A percentile compares a stretch with the other conserved stretches of the same genome.
phyloP scores from a whole-genome alignment of 352 stramenopile genomes.

The Paralagenidium karlingii region DNA sequence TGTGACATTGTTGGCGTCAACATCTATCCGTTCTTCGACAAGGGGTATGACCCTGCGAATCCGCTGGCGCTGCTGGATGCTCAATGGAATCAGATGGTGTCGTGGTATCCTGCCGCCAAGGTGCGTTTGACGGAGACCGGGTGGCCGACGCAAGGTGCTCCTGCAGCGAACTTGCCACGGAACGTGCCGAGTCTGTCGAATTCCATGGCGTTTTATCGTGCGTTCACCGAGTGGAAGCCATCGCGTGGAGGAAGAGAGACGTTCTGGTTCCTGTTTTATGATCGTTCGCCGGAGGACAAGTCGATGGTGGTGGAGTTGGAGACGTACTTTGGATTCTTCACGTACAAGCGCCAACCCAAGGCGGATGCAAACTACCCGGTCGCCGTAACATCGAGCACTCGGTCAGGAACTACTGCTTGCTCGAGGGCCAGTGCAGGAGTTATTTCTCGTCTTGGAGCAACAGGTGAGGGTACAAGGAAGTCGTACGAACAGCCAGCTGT shows the following conservation, averaged over 20 bases:
- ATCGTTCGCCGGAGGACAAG: slow-evolving; percentile 32
- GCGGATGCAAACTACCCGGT: slow-evolving; percentile 19
- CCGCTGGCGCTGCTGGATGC: slow-evolving; percentile 36
- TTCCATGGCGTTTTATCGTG: slow-evolving; percentile 41
- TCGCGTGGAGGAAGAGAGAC: slow-evolving; percentile 19
- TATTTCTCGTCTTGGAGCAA: no score
- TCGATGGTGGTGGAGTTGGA: slow-evolving; percentile 39
- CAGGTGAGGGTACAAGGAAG: no score
- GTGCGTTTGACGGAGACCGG: slow-evolving; percentile 55
- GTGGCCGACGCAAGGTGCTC: slow-evolving; percentile 28
- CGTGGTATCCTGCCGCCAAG: slow-evolving; percentile 30
- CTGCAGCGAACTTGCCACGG: slow-evolving; percentile 15
- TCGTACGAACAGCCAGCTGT: no score
- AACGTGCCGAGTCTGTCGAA: slow-evolving; percentile 40
- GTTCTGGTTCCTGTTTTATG: slow-evolving; percentile 81
- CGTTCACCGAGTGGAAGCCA: slow-evolving; percentile 46
- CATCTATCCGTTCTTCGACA: slow-evolving; percentile 69
- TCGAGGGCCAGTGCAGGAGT: no score
- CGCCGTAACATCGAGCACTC: no score
- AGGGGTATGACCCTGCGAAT: slow-evolving; percentile 25
- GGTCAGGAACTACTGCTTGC: no score
- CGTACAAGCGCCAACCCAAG: slow-evolving; percentile 22
- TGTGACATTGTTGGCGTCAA: slow-evolving; percentile 74
- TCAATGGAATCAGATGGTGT: slow-evolving; percentile 40
- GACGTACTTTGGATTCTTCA: slow-evolving; percentile 68